Evolutionary conservation across 2,329 filamentous ascomycete genomes (phyloP).

Genomic region (Fusarium goolgardi): DNA sequence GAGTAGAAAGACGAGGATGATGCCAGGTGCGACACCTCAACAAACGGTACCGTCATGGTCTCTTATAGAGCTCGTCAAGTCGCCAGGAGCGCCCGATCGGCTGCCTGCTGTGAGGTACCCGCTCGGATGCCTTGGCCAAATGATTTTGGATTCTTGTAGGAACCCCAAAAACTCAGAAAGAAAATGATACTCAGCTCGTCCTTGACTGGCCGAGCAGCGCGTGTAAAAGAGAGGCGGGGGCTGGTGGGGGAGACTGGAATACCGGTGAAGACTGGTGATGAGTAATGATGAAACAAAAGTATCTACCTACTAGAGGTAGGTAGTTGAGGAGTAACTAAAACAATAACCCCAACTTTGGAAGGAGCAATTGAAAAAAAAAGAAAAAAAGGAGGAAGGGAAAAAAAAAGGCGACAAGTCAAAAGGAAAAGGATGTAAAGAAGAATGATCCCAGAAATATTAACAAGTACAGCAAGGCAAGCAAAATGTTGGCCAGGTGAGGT

Average conservation of each 20-base stretch:
- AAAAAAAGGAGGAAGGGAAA: not conserved
- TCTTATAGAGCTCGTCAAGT: conserved; percentile 36
- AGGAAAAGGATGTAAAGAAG: conserved; percentile 21
- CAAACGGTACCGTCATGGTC: conserved; percentile 59
- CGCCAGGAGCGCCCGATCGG: conserved; percentile 37
- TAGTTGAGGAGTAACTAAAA: conserved; percentile 19
- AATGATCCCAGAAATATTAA: conserved; percentile 19
- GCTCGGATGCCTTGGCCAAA: conserved; percentile 39
- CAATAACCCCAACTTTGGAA: conserved; percentile 9
- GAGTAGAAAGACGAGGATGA: conserved; percentile 87
- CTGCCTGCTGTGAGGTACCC: conserved; percentile 41
- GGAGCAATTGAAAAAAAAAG: conserved; percentile 8
- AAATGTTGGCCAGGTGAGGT: conserved; percentile 33
- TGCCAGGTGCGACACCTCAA: conserved; percentile 80
- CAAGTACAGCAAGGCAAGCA: conserved; percentile 24
- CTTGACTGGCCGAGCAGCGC: conserved; percentile 39
- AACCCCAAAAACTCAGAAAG: conserved; percentile 26
- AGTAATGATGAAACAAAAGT: conserved; percentile 33
- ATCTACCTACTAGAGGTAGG: not conserved
- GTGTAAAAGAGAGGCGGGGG: conserved; percentile 19
- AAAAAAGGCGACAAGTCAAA: conserved; percentile 26
- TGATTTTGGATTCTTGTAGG: conserved; percentile 28
- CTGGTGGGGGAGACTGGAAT: conserved; percentile 38
- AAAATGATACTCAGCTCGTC: conserved; percentile 22
- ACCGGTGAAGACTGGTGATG: conserved; percentile 41